Percentiles rank a stretch among this genome's conserved stretches.
These are phyloP conservation scores for Chlorella sp. DNA, from an alignment of 139 green algal species.

Conservation along the genomic window DNA sequence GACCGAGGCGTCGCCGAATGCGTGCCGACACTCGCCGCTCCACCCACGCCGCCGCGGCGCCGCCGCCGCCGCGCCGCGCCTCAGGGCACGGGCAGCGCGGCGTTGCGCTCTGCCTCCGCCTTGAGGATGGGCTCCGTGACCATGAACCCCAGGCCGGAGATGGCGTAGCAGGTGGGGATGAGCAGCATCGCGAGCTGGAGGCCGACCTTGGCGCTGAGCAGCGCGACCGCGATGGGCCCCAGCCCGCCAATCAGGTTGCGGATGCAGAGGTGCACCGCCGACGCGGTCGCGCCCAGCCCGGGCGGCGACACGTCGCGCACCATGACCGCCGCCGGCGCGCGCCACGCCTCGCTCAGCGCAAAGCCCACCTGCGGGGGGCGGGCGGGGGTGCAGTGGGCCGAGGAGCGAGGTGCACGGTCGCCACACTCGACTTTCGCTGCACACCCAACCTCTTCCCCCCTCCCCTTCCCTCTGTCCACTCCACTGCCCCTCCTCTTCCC, in stretches of 20 bases:
- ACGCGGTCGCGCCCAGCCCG: slow-evolving; percentile 68
- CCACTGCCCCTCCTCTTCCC: no score
- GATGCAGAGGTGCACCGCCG: slow-evolving; percentile 80
- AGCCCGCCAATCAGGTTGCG: slow-evolving; percentile 81
- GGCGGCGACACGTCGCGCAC: slow-evolving; percentile 65
- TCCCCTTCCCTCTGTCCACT: no score
- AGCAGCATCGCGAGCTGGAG: slow-evolving; percentile 83
- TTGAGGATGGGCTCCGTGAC: slow-evolving; percentile 55
- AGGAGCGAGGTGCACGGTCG: no score
- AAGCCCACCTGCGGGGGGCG: no score
- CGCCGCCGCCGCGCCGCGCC: no score
- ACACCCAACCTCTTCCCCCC: no score
- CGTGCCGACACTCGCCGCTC: no score
- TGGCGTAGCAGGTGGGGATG: slow-evolving; percentile 69
- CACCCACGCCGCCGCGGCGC: no score
- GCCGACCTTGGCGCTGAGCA: slow-evolving; percentile 53
- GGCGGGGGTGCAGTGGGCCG: no score
- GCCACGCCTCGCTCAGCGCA: slow-evolving; percentile 73
- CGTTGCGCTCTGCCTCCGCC: slow-evolving; percentile 18
- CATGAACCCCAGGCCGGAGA: slow-evolving; percentile 65
- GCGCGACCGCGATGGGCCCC: slow-evolving; percentile 70
- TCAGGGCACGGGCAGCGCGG: no score
- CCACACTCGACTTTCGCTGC: no score
- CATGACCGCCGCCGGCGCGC: slow-evolving; percentile 82
- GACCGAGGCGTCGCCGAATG: no score